Percentiles rank a stretch among this genome's conserved stretches.
These are phyloP conservation scores for Gastrolobium bilobum DNA, from an alignment of 306 rosid species.

Conservation along the genomic window DNA sequence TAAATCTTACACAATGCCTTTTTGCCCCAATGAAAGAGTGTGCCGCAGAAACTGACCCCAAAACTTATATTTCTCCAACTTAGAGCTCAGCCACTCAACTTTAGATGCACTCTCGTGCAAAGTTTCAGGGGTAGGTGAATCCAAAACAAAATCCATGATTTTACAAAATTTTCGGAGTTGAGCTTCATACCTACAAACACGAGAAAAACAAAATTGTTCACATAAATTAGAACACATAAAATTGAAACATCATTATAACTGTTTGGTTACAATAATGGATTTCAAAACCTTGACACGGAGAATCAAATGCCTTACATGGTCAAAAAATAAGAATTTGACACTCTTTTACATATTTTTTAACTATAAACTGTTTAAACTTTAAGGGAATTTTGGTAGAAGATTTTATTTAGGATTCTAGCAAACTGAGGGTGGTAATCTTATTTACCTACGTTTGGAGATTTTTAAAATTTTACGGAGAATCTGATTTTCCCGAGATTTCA, in stretches of 20 bases:
- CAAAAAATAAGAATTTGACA: not conserved
- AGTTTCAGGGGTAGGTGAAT: conserved; percentile 73
- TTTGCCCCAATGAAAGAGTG: conserved; percentile 64
- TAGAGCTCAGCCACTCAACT: conserved; percentile 57
- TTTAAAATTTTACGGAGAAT: too few relatives aligned
- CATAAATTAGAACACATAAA: conserved; percentile 7
- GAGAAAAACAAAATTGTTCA: not conserved
- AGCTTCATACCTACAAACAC: conserved; percentile 63
- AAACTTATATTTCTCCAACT: conserved; percentile 62
- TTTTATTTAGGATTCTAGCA: too few relatives aligned
- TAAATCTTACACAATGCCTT: conserved; percentile 68
- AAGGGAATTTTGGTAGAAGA: too few relatives aligned
- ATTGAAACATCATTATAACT: not conserved
- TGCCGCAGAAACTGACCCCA: conserved; percentile 65
- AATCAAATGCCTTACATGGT: not conserved
- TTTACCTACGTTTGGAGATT: too few relatives aligned
- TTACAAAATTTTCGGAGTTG: conserved; percentile 71
- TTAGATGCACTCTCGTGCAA: conserved; percentile 51
- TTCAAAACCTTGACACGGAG: not conserved
- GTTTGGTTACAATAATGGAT: not conserved
- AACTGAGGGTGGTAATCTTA: too few relatives aligned
- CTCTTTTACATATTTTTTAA: not conserved
- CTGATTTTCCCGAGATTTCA: too few relatives aligned
- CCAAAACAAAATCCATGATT: conserved; percentile 71
- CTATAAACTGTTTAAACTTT: not conserved